These are phyloP conservation scores for Chaetomium cochliodes DNA, from an alignment of 495 filamentous ascomycete genomes.

Conservation along the genomic window DNA sequence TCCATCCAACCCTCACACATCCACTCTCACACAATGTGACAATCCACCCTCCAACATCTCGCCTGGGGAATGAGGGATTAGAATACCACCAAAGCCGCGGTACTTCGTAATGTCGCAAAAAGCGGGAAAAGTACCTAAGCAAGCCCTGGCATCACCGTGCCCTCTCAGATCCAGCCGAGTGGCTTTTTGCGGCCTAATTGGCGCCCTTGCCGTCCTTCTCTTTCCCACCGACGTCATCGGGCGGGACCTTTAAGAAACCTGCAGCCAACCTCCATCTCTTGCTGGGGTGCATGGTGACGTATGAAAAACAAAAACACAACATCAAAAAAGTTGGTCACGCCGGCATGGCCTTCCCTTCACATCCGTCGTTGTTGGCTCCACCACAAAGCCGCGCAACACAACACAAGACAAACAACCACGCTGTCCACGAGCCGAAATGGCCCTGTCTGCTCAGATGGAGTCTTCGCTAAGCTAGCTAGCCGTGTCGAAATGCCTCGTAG, in stretches of 20 bases:
- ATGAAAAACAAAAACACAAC: constrained; percentile 11
- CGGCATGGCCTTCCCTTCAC: not conserved
- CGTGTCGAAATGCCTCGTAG: not conserved
- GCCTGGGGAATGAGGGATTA: constrained; percentile 4
- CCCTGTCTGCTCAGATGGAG: not conserved
- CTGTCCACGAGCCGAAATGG: not conserved
- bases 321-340: constrained; percentile 16
- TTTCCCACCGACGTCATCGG: constrained; percentile 24
- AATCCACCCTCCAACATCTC: not conserved
- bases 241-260: not conserved
- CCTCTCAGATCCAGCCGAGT: not conserved
- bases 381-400: not conserved
- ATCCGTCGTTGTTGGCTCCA: not conserved
- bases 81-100: not conserved
- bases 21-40: too few relatives aligned
- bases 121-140: too few relatives aligned
- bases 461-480: not conserved
- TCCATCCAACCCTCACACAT: too few relatives aligned
- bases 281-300: constrained; percentile 19
- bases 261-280: constrained; percentile 1
- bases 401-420: too few relatives aligned
- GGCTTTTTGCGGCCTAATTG: not conserved
- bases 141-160: too few relatives aligned
- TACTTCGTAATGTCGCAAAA: not conserved
- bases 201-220: not conserved